A percentile compares a stretch with the other conserved stretches of the same genome.
phyloP scores from a whole-genome alignment of 805 yeast species.

The Saccharomycopsis capsularis region DNA sequence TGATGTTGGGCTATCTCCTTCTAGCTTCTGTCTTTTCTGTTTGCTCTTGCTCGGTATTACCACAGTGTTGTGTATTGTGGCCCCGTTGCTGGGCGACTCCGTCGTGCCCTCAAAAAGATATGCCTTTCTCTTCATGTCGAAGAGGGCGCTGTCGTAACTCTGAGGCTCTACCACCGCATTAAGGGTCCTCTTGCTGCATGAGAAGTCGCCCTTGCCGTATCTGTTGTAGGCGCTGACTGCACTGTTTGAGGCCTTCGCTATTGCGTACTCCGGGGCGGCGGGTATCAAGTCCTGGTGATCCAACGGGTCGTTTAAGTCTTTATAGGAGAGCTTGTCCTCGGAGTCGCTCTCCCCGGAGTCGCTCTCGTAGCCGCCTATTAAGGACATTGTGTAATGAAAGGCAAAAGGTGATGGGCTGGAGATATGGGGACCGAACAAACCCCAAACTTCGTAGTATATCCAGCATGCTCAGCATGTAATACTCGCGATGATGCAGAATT shows the following conservation, averaged over 20 bases:
- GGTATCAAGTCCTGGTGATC: background rate
- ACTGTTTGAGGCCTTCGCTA: too few species aligned
- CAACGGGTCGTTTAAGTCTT: background rate
- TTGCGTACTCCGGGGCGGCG: background rate
- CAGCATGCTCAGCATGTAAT: too few species aligned
- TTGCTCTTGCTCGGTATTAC: background rate
- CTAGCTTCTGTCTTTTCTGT: background rate
- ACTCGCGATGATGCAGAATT: too few species aligned
- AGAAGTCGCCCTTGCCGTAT: background rate
- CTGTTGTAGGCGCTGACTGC: background rate
- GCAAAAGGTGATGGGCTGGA: background rate
- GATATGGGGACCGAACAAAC: too few species aligned
- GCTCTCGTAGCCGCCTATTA: slow-evolving; percentile 30
- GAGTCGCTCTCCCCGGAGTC: slow-evolving; percentile 7
- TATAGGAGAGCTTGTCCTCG: background rate
- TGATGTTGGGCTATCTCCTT: too few species aligned
- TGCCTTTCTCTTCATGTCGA: slow-evolving; percentile 1
- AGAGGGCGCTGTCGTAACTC: slow-evolving; percentile 8
- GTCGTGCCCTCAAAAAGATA: background rate
- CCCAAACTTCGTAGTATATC: too few species aligned
- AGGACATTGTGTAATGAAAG: slow-evolving; percentile 25
- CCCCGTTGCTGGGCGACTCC: too few species aligned
- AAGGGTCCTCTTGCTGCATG: slow-evolving; percentile 1
- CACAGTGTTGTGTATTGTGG: background rate
- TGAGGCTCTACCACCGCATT: slow-evolving; percentile 13